Base-by-base conservation (phyloP, 495 filamentous ascomycete species). In the Hypoxylon cercidicola region DNA sequence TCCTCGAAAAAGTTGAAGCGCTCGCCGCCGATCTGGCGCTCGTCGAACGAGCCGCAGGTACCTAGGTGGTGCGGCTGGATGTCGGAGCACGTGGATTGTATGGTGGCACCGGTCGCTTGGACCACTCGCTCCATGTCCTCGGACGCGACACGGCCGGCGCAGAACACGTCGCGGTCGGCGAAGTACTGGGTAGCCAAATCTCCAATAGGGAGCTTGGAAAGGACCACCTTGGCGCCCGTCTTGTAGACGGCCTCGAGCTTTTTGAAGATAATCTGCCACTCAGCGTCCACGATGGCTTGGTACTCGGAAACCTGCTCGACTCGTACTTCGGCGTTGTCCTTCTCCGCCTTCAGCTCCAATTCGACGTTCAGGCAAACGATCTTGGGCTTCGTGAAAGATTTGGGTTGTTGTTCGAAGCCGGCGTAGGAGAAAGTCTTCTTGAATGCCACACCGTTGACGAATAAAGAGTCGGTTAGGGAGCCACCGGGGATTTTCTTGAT, bases 371-470 rank as follows among this genome's bases (percentile, higher is more conserved):
- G 81, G 79, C 93, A 97, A 52, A 97, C 89, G 68, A 99, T 96
- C 78, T 91, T 93, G 45, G 95, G 95, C 78, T 97, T 87, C 71
- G 82, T 88, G 81, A 99, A 97, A 34, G 84, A 90, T 78, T 99
- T 99, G 55, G 95, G 95, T 80, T 99, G 95, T 77, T 99, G 95
- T 78, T 99, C 95, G 79, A 99, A 99, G 68, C 95, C 95, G 69
- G 95, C 95, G 74, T 99, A 99, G 37, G 95, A 93, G 80, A 99
- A 99, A 11, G 95, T 99, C 83, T 99, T 99, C 85, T 99, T 99
- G 83, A 99, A 99, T 34, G 95, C 93, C 44, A 99, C 95, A 74
- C 95, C 95, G 75, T 99, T 93, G 68, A 99, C 90, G 80, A 97
- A 99, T 32, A 97, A 87, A 8, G 93, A 97, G 74, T 99, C 95